Evolutionary conservation across 805 yeast species (phyloP).

Genomic region (Barnettozyma salicaria): DNA sequence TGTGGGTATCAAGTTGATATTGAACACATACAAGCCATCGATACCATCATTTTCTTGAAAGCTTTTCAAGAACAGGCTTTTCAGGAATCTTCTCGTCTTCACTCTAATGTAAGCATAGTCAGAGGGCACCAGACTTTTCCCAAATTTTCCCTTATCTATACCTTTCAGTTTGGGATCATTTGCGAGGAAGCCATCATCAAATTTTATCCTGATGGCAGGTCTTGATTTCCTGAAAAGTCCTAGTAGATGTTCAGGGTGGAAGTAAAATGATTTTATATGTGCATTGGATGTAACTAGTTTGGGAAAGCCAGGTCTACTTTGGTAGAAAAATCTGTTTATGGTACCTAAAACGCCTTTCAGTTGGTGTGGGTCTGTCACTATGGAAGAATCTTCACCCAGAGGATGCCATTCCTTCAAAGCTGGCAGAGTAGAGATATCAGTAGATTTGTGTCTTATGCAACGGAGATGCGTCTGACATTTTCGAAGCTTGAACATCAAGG

Average conservation of each 20-base stretch:
- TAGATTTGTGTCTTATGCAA: background rate
- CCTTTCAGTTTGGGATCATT: slow-evolving; percentile 14
- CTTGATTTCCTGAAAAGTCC: slow-evolving; percentile 20
- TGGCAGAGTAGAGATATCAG: no score
- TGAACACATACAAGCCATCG: slow-evolving; percentile 22
- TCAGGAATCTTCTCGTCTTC: slow-evolving; percentile 11
- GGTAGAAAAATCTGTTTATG: slow-evolving; percentile 9
- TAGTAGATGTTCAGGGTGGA: slow-evolving; percentile 20
- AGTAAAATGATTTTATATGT: slow-evolving; percentile 15
- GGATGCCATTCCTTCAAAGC: no score
- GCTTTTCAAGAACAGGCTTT: slow-evolving; percentile 11
- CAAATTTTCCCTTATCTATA: slow-evolving; percentile 5
- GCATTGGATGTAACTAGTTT: slow-evolving; percentile 1
- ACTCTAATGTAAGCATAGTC: slow-evolving; percentile 18
- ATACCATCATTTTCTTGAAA: slow-evolving; percentile 8
- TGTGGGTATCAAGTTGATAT: slow-evolving; percentile 16
- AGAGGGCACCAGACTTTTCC: slow-evolving; percentile 16
- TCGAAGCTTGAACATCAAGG: no score
- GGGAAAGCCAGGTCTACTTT: slow-evolving; percentile 1
- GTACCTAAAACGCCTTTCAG: slow-evolving; percentile 6
- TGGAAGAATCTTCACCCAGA: no score
- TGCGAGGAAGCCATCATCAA: slow-evolving; percentile 12
- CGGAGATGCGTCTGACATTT: no score
- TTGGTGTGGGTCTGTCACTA: background rate
- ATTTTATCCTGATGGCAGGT: slow-evolving; percentile 22